Conservation (phyloP, 2,329 filamentous ascomycete genomes). For the Penicillium sp. region DNA sequence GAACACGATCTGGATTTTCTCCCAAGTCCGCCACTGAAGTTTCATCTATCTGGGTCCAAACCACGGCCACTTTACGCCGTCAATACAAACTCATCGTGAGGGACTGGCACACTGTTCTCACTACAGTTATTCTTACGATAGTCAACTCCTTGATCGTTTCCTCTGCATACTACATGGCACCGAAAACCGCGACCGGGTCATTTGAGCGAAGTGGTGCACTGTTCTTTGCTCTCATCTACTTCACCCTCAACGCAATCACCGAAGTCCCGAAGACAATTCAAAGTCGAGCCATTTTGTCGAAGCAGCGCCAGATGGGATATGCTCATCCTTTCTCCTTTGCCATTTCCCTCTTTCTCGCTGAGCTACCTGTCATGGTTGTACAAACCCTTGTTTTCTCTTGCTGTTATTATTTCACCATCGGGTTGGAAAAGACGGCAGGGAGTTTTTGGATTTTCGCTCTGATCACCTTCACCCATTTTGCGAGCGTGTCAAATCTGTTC, state of each 20-base stretch:
- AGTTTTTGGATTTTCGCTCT: slow-evolving; percentile 1
- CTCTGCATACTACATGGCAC: neutral
- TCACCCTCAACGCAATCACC: neutral
- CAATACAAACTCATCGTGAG: neutral
- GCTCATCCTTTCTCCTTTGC: neutral
- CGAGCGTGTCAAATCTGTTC: neutral
- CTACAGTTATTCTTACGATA: neutral
- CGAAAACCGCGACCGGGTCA: slow-evolving; percentile 1
- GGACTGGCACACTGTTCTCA: neutral
- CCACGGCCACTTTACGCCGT: neutral
- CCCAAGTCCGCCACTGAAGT: too few relatives aligned
- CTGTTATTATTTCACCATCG: slow-evolving; percentile 4
- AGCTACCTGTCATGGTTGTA: neutral
- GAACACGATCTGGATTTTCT: too few relatives aligned
- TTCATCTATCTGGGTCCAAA: neutral
- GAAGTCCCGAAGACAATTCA: neutral
- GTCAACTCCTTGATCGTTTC: neutral
- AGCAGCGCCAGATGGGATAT: neutral
- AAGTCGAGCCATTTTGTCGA: neutral
- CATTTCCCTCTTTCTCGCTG: neutral
- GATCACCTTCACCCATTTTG: neutral
- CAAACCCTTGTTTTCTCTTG: neutral
- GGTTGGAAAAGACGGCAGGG: neutral
- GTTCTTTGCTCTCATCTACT: slow-evolving; percentile 1
- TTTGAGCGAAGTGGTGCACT: slow-evolving; percentile 1